Conservation (phyloP, 2,329 filamentous ascomycete species). For the Albophoma yamanashiensis region DNA sequence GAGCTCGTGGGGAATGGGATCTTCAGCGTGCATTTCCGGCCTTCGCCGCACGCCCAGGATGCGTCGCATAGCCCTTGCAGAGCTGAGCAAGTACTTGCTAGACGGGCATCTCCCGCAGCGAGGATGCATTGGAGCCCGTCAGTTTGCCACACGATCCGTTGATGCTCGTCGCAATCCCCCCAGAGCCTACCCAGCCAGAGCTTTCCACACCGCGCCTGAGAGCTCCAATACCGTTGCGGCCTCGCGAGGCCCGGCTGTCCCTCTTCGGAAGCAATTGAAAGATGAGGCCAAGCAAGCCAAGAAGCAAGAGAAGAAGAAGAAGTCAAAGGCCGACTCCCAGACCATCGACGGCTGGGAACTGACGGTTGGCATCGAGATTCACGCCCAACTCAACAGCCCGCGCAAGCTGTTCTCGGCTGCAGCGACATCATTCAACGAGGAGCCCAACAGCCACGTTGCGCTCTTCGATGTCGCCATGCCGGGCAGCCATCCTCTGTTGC, state of each 20-base stretch:
- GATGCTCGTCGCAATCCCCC: conserved; percentile 6
- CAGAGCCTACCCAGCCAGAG: conserved; percentile 10
- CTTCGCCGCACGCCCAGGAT: conserved; percentile 18
- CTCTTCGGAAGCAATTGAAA: conserved; percentile 63
- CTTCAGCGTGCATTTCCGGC: neutral
- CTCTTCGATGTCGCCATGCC: conserved; percentile 85
- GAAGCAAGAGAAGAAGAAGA: conserved; percentile 43
- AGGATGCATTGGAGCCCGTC: conserved; percentile 26
- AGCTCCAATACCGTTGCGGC: conserved; percentile 8
- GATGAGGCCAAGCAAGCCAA: conserved; percentile 62
- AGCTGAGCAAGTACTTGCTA: conserved; percentile 39
- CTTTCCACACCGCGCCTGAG: conserved; percentile 19
- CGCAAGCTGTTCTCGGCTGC: conserved; percentile 82
- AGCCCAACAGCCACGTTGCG: conserved; percentile 78
- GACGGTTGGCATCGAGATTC: conserved; percentile 93
- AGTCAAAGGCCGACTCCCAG: conserved; percentile 34
- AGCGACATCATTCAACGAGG: conserved; percentile 50
- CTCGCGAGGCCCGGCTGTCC: conserved; percentile 21
- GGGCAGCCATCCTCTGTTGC: conserved; percentile 79
- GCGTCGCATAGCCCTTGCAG: conserved; percentile 30
- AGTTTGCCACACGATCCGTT: conserved; percentile 7
- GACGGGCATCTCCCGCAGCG: conserved; percentile 28
- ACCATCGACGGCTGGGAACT: conserved; percentile 70
- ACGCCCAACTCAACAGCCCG: conserved; percentile 85
- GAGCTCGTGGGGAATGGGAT: neutral